phyloP scores from a whole-genome alignment of 805 yeast genomes.

The Helenozyma baotianmanensis region DNA sequence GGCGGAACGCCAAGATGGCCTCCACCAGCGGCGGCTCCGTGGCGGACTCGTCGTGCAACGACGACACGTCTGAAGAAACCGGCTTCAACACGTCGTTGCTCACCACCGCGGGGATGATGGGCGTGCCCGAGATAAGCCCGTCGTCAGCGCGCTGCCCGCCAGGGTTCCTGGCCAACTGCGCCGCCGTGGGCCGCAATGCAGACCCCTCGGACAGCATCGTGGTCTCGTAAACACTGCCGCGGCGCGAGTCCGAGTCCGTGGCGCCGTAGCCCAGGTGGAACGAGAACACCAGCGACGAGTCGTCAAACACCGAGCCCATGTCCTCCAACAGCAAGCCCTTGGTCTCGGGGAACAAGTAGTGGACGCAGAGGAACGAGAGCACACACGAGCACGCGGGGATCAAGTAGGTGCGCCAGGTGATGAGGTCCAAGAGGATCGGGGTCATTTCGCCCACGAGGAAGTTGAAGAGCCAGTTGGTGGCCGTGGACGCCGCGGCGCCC shows the following conservation, averaged over 20 bases:
- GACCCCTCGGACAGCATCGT: constrained; percentile 2
- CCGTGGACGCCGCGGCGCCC: constrained; percentile 87
- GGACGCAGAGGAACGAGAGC: constrained; percentile 68
- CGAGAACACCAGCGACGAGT: constrained; percentile 37
- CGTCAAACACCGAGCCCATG: constrained; percentile 88
- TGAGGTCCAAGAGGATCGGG: constrained; percentile 72
- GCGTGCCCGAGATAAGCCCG: constrained; percentile 27
- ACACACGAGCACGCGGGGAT: constrained; percentile 78
- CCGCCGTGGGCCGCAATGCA: constrained; percentile 24
- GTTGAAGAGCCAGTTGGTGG: constrained; percentile 90
- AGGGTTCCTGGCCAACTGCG: constrained; percentile 41
- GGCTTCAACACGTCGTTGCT: constrained; percentile 12
- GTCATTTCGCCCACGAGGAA: constrained; percentile 90
- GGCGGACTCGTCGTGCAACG: constrained; percentile 12
- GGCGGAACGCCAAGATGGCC: constrained; percentile 11
- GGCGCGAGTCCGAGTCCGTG: constrained; percentile 7
- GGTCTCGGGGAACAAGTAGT: constrained; percentile 79
- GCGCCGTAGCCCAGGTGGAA: constrained; percentile 32
- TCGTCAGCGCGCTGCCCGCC: constrained; percentile 30
- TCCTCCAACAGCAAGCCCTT: constrained; percentile 86
- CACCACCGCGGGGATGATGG: constrained; percentile 12
- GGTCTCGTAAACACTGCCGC: constrained; percentile 5
- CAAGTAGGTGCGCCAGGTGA: constrained; percentile 76
- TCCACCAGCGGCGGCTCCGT: constrained; percentile 15
- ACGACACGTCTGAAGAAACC: constrained; percentile 11